Evolutionary conservation across 345 rosid genomes (phyloP).

Genomic region (Gossypioides kirkii): DNA sequence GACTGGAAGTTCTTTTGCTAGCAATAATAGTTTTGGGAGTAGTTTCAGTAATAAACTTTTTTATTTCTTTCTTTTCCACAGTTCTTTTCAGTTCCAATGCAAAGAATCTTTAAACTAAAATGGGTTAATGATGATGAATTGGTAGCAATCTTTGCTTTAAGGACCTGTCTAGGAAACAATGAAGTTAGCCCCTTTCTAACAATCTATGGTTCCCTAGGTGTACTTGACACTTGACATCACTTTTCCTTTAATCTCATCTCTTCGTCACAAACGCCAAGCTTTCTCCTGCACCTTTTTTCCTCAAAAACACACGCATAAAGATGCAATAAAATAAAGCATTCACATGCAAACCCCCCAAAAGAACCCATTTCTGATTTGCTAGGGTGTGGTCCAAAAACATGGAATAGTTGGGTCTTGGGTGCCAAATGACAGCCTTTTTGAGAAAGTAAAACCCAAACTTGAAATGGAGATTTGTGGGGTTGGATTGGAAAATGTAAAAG

Average conservation of each 20-base stretch:
- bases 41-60: background rate
- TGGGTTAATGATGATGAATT: background rate
- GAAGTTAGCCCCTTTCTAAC: background rate
- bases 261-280: slow-evolving; percentile 3
- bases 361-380: background rate
- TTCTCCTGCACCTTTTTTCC: background rate
- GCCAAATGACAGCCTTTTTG: slow-evolving; percentile 9
- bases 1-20: background rate
- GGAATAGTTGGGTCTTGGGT: slow-evolving; percentile 10
- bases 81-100: background rate
- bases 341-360: slow-evolving; percentile 1
- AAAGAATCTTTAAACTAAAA: background rate
- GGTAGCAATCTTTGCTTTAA: background rate
- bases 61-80: background rate
- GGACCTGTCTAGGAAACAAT: background rate
- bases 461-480: slow-evolving; percentile 12
- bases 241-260: background rate
- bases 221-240: background rate
- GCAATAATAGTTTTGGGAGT: background rate
- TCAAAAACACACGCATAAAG: background rate
- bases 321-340: slow-evolving; percentile 5
- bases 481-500: background rate
- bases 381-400: background rate
- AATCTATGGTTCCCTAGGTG: background rate
- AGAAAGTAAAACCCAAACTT: slow-evolving; percentile 8